These are phyloP conservation scores for Akebia trifoliata DNA, from an alignment of 164 flowering plant species.

Conservation along the genomic window DNA sequence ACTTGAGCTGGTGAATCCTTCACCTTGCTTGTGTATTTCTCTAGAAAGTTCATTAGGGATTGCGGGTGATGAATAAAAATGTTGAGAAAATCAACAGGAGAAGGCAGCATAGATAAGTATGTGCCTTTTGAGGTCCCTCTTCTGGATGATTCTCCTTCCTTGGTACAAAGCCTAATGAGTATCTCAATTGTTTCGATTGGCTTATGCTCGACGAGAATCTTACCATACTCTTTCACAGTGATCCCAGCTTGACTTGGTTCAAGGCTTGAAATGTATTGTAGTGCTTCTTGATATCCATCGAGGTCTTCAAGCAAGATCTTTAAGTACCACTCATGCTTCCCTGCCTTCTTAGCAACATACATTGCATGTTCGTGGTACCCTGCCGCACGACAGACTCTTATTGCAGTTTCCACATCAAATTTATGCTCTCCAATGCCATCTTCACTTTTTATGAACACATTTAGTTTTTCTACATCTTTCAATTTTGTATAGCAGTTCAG, in stretches of 20 bases:
- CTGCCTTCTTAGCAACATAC: constrained; percentile 98
- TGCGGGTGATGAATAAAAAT: constrained; percentile 85
- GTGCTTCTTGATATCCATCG: constrained; percentile 79
- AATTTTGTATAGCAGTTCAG: constrained; percentile 92
- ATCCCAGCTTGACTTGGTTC: constrained; percentile 93
- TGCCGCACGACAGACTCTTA: constrained; percentile 96
- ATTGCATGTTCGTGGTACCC: constrained; percentile 99
- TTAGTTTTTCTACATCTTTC: constrained; percentile 88
- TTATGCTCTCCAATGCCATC: constrained; percentile 83
- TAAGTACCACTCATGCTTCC: constrained; percentile 90
- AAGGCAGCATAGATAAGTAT: constrained; percentile 74
- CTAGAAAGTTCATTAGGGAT: constrained; percentile 91
- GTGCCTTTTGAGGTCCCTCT: constrained; percentile 41
- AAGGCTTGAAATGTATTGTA: constrained; percentile 85
- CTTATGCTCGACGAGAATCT: constrained; percentile 88
- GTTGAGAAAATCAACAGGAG: constrained; percentile 94
- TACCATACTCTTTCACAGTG: constrained; percentile 92
- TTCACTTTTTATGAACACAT: constrained; percentile 80
- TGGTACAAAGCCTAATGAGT: constrained; percentile 85
- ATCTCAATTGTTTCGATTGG: constrained; percentile 84
- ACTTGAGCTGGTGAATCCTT: constrained; percentile 93
- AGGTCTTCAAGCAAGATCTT: constrained; percentile 98
- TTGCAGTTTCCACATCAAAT: constrained; percentile 97
- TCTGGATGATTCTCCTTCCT: constrained; percentile 55
- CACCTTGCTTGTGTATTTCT: constrained; percentile 73